A percentile compares a stretch with the other conserved stretches of the same genome.
These are phyloP conservation scores for Elongisporangium prolatum DNA, from an alignment of 352 stramenopile species.

Conservation along the genomic window DNA sequence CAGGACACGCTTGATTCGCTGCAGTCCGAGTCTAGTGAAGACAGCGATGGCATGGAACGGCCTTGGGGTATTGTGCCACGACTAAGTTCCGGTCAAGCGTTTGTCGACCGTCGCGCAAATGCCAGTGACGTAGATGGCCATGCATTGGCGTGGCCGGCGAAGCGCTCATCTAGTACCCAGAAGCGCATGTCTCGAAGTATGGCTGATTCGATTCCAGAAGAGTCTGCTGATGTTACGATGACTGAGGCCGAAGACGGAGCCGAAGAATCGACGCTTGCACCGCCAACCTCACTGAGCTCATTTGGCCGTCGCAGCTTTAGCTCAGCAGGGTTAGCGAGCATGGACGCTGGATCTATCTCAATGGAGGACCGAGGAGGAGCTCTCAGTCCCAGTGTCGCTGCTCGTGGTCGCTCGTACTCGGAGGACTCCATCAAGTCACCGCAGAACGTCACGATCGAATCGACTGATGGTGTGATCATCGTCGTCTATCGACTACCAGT, in stretches of 20 bases:
- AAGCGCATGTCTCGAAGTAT: constrained; percentile 19
- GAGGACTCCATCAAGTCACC: constrained; percentile 59
- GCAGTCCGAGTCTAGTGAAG: constrained; percentile 9
- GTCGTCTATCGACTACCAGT: constrained; percentile 96
- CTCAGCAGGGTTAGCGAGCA: neutral
- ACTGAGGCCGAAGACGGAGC: neutral
- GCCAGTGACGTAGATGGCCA: constrained; percentile 29
- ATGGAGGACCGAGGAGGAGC: constrained; percentile 7
- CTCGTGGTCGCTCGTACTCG: constrained; percentile 39
- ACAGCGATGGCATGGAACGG: constrained; percentile 10
- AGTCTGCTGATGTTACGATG: constrained; percentile 10
- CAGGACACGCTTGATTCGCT: constrained; percentile 69
- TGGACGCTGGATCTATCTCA: neutral
- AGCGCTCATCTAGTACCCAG: constrained; percentile 14
- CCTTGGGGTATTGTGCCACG: constrained; percentile 62
- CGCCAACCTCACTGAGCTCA: constrained; percentile 1
- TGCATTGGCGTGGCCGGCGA: constrained; percentile 12
- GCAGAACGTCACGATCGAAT: constrained; percentile 87
- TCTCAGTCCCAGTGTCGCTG: constrained; percentile 32
- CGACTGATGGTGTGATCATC: constrained; percentile 94
- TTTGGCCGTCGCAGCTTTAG: neutral
- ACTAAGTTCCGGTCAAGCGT: constrained; percentile 80
- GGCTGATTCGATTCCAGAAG: constrained; percentile 48
- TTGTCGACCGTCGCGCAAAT: constrained; percentile 68
- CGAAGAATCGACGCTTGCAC: constrained; percentile 4